Percentiles rank a stretch among this genome's conserved stretches.
phyloP scores from a whole-genome alignment of 305 asterid genomes.

The Solanum hybrid region DNA sequence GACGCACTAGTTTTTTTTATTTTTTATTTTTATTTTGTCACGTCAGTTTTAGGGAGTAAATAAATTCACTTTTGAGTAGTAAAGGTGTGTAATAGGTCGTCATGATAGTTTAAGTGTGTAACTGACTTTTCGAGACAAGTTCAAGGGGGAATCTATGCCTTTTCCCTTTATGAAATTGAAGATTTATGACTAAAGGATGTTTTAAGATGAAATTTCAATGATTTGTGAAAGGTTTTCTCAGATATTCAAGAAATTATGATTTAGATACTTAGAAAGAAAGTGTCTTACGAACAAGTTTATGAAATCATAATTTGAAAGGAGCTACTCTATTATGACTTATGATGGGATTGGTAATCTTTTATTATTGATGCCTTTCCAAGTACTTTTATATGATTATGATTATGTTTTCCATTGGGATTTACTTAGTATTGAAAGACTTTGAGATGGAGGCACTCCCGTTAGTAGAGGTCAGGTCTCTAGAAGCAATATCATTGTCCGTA shows the following conservation, averaged over 20 bases:
- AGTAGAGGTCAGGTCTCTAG: background rate
- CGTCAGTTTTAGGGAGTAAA: too few species aligned
- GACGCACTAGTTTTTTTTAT: too few species aligned
- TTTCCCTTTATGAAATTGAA: too few species aligned
- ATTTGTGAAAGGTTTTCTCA: background rate
- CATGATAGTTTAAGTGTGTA: too few species aligned
- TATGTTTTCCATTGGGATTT: background rate
- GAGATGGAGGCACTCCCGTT: background rate
- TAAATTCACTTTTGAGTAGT: too few species aligned
- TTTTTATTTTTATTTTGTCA: too few species aligned
- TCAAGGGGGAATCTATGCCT: too few species aligned
- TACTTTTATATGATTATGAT: too few species aligned
- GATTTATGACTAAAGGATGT: background rate
- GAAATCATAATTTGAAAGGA: background rate
- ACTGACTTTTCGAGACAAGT: too few species aligned
- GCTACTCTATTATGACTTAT: background rate
- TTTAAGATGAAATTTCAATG: too few species aligned
- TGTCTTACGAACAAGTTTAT: background rate
- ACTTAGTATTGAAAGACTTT: background rate
- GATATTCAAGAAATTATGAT: background rate
- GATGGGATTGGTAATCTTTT: background rate
- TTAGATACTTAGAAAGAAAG: background rate
- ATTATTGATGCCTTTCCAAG: background rate
- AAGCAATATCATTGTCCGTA: too few species aligned
- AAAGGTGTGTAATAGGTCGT: too few species aligned